Evolutionary conservation across 2,329 filamentous ascomycete species (phyloP).

Genomic region (Pseudogymnoascus sp.): DNA sequence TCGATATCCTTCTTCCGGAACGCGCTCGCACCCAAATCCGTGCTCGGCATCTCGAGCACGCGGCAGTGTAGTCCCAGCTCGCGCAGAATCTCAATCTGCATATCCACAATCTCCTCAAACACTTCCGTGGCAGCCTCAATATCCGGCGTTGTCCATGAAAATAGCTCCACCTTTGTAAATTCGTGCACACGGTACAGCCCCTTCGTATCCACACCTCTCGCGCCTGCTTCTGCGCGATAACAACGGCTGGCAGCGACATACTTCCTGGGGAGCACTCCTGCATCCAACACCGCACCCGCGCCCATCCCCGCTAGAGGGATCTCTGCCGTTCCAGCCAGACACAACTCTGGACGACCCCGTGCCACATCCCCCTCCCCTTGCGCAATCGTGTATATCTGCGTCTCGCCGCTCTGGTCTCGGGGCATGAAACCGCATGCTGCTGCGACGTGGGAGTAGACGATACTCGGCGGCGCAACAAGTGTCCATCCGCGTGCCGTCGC

Average conservation of each 20-base stretch:
- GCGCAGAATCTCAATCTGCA: slow-evolving; percentile 76
- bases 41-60: slow-evolving; percentile 83
- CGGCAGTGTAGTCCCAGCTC: slow-evolving; percentile 76
- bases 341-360: slow-evolving; percentile 57
- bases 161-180: slow-evolving; percentile 97
- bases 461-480: slow-evolving; percentile 72
- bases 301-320: slow-evolving; percentile 91
- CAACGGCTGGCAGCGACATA: slow-evolving; percentile 81
- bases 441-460: slow-evolving; percentile 89
- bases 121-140: slow-evolving; percentile 41
- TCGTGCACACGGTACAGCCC: slow-evolving; percentile 95
- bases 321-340: slow-evolving; percentile 82
- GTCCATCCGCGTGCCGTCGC: slow-evolving; percentile 70
- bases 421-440: slow-evolving; percentile 91
- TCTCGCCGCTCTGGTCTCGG: slow-evolving; percentile 80
- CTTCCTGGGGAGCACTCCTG: slow-evolving; percentile 63
- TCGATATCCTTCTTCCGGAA: slow-evolving; percentile 87
- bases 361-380: slow-evolving; percentile 55
- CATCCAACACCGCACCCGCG: slow-evolving; percentile 61
- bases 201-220: slow-evolving; percentile 82
- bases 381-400: slow-evolving; percentile 78
- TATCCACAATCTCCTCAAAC: slow-evolving; percentile 77
- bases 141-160: slow-evolving; percentile 73
- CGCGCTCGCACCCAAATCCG: slow-evolving; percentile 84
- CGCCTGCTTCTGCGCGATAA: slow-evolving; percentile 91